These are phyloP conservation scores for Melampsora larici-populina DNA, from an alignment of 1,284 basidiomycete genomes.

Conservation along the genomic window DNA sequence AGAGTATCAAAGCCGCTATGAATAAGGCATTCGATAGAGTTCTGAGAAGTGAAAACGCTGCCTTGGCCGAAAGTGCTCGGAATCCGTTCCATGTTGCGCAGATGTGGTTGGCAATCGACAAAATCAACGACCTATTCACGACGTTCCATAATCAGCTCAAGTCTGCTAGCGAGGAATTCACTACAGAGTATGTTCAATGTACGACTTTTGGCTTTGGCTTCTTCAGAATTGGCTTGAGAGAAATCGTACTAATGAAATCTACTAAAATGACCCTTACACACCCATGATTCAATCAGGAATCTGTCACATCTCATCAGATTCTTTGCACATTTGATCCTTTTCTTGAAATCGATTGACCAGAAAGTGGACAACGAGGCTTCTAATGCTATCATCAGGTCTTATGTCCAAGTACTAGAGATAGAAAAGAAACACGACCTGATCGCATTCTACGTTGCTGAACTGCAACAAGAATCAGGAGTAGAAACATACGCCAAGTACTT, in stretches of 20 bases:
- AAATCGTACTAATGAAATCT: constrained; percentile 13
- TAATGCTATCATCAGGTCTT: constrained; percentile 80
- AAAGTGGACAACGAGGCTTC: constrained; percentile 69
- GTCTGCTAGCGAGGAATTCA: constrained; percentile 55
- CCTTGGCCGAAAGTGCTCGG: constrained; percentile 60
- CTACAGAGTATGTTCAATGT: constrained; percentile 61
- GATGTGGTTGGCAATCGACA: constrained; percentile 75
- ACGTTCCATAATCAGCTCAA: constrained; percentile 66
- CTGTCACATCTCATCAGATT: constrained; percentile 65
- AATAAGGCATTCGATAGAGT: constrained; percentile 37
- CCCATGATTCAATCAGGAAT: constrained; percentile 5
- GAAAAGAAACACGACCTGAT: constrained; percentile 76
- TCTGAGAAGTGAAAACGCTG: constrained; percentile 31
- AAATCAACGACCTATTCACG: constrained; percentile 67
- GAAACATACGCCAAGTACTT: constrained; percentile 90
- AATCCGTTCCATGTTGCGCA: constrained; percentile 85
- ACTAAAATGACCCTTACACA: constrained; percentile 41
- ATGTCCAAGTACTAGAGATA: constrained; percentile 78
- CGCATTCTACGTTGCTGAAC: constrained; percentile 84
- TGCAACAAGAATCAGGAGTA: constrained; percentile 81
- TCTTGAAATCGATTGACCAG: constrained; percentile 75
- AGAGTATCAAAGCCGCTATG: constrained; percentile 28
- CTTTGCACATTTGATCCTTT: constrained; percentile 91
- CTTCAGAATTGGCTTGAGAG: constrained; percentile 45
- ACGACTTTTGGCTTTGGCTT: constrained; percentile 45